These are phyloP conservation scores for Heteromeles arbutifolia DNA, from an alignment of 306 rosid species.

Conservation along the genomic window DNA sequence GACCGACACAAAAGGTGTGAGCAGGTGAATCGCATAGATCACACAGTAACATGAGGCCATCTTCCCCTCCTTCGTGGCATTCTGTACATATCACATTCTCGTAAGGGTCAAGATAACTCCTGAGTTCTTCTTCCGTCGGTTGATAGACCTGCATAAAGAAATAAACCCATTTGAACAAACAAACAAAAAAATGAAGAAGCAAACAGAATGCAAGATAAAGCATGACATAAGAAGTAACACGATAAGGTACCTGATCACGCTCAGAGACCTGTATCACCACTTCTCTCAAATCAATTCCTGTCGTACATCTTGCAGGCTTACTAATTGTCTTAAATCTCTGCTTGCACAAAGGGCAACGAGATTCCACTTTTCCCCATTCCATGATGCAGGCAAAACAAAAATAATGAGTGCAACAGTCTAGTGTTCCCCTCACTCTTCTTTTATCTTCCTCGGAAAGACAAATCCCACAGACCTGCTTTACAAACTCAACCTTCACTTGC, in stretches of 20 bases:
- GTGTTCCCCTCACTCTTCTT: conserved; percentile 80
- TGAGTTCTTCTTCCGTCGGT: conserved; percentile 96
- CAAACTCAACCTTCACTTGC: conserved; percentile 51
- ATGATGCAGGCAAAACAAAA: conserved; percentile 89
- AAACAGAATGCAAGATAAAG: conserved; percentile 12
- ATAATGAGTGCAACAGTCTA: conserved; percentile 85
- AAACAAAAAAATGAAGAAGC: not conserved
- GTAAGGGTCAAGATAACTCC: conserved; percentile 92
- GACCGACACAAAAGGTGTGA: conserved; percentile 93
- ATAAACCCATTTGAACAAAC: conserved; percentile 12
- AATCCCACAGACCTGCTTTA: conserved; percentile 86
- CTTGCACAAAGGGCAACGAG: conserved; percentile 98
- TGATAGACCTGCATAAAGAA: conserved; percentile 72
- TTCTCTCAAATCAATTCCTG: conserved; percentile 66
- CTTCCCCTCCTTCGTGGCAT: conserved; percentile 91
- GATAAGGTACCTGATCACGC: conserved; percentile 86
- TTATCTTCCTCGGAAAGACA: conserved; percentile 92
- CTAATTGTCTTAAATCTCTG: conserved; percentile 83
- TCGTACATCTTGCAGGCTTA: conserved; percentile 57
- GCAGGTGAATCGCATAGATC: conserved; percentile 97
- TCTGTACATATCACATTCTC: conserved; percentile 82
- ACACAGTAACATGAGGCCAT: conserved; percentile 83
- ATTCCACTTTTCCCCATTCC: conserved; percentile 99
- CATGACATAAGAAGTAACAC: conserved; percentile 8
- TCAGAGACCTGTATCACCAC: conserved; percentile 65